Evolutionary conservation across 306 rosid species (phyloP).

Genomic region (Vicia villosa): DNA sequence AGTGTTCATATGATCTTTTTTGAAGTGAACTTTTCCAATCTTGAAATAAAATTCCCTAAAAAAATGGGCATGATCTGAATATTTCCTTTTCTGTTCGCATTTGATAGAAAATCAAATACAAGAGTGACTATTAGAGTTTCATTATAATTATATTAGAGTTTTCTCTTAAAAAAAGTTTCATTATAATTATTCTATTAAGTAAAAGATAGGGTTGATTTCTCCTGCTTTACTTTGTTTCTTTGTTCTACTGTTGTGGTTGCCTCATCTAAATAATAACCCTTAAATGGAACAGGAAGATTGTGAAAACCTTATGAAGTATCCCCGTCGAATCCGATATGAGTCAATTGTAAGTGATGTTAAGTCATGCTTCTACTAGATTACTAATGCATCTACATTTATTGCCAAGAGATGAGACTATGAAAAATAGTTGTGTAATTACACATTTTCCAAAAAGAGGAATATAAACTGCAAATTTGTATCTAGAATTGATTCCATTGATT

Average conservation of each 20-base stretch:
- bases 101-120: constrained; percentile 10
- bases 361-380: constrained; percentile 26
- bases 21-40: not conserved
- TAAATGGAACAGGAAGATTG: constrained; percentile 70
- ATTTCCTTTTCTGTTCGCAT: not conserved
- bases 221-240: not conserved
- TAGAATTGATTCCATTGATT: constrained; percentile 1
- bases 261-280: constrained; percentile 24
- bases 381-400: not conserved
- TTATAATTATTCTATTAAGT: too few species aligned
- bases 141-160: not conserved
- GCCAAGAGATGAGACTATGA: not conserved
- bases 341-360: constrained; percentile 72
- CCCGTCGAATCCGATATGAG: constrained; percentile 79
- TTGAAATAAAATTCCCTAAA: not conserved
- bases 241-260: constrained; percentile 21
- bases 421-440: constrained; percentile 5
- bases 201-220: constrained; percentile 10
- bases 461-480: constrained; percentile 10
- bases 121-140: not conserved
- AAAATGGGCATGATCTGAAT: not conserved
- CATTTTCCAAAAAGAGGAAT: constrained; percentile 11
- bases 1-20: not conserved
- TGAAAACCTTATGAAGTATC: constrained; percentile 58
- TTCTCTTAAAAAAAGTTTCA: not conserved